These are phyloP conservation scores for Coniella lustricola DNA, from an alignment of 2,329 filamentous ascomycete species.

Conservation along the genomic window DNA sequence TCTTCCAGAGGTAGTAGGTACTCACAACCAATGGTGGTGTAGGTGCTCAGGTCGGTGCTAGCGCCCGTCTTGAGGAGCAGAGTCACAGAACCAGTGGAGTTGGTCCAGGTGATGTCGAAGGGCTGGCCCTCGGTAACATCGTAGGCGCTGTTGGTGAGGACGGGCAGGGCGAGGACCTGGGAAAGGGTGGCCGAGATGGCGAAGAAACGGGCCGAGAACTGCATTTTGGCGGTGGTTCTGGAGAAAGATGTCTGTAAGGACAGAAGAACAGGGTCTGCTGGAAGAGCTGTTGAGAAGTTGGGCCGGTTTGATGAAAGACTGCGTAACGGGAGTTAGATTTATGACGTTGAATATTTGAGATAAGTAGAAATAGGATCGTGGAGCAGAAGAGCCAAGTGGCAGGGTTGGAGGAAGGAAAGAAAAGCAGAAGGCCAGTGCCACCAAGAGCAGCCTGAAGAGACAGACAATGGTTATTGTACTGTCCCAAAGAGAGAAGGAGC, in stretches of 20 bases:
- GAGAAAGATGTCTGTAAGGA: no score
- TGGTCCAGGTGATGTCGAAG: slow-evolving; percentile 38
- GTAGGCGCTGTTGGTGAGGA: slow-evolving; percentile 26
- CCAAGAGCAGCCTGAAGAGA: background rate
- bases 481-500: no score
- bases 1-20: no score
- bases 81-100: slow-evolving; percentile 34
- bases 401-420: background rate
- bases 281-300: slow-evolving; percentile 1
- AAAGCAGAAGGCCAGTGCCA: background rate
- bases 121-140: slow-evolving; percentile 30
- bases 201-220: slow-evolving; percentile 31
- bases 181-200: slow-evolving; percentile 28
- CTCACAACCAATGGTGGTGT: slow-evolving; percentile 32
- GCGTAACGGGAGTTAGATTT: background rate
- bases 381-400: no score
- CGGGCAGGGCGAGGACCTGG: slow-evolving; percentile 20
- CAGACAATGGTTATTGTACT: no score
- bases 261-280: slow-evolving; percentile 6
- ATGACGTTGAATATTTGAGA: background rate
- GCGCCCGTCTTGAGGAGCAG: slow-evolving; percentile 34
- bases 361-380: background rate
- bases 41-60: slow-evolving; percentile 27
- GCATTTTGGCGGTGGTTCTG: slow-evolving; percentile 35
- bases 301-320: background rate